Conservation (phyloP, 495 filamentous ascomycete genomes). For the Penicillium paxilli region DNA sequence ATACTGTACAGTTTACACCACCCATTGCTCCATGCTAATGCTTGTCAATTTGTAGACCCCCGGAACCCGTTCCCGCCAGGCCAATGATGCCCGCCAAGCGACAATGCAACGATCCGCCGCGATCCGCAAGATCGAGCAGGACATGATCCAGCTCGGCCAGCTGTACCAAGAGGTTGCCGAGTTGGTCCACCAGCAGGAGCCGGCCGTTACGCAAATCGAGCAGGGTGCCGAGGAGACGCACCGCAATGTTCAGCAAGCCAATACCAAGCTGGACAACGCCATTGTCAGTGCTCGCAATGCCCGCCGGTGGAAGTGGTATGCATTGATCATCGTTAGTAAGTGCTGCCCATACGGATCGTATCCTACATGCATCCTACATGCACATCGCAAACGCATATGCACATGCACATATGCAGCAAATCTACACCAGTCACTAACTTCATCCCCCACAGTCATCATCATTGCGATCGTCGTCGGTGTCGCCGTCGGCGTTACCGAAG, state of each 20-base stretch:
- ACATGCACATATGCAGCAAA: too few species aligned
- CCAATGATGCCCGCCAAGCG: slow-evolving; percentile 70
- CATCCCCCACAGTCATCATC: slow-evolving; percentile 40
- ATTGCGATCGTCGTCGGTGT: slow-evolving; percentile 52
- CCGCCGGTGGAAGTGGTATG: slow-evolving; percentile 98
- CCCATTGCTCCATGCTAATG: too few species aligned
- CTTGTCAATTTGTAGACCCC: slow-evolving; percentile 54
- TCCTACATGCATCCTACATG: too few species aligned
- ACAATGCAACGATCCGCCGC: slow-evolving; percentile 83
- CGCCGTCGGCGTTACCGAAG: slow-evolving; percentile 47
- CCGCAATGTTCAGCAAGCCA: slow-evolving; percentile 76
- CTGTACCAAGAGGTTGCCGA: slow-evolving; percentile 84
- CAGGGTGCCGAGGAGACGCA: slow-evolving; percentile 76
- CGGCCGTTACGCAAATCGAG: slow-evolving; percentile 73
- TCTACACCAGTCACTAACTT: too few species aligned
- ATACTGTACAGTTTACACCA: too few species aligned
- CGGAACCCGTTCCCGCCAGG: slow-evolving; percentile 76
- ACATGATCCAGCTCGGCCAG: slow-evolving; percentile 80
- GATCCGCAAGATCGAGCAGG: slow-evolving; percentile 86
- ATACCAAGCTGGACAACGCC: slow-evolving; percentile 73
- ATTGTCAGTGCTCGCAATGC: slow-evolving; percentile 76
- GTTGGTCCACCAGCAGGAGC: slow-evolving; percentile 80
- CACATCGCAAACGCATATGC: too few species aligned
- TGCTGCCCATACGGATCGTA: too few species aligned
- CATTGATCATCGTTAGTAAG: slow-evolving; percentile 78